Percentiles rank a stretch among this genome's conserved stretches.
Conservation (phyloP, 495 filamentous ascomycete genomes). For the Bacidia rubella region DNA sequence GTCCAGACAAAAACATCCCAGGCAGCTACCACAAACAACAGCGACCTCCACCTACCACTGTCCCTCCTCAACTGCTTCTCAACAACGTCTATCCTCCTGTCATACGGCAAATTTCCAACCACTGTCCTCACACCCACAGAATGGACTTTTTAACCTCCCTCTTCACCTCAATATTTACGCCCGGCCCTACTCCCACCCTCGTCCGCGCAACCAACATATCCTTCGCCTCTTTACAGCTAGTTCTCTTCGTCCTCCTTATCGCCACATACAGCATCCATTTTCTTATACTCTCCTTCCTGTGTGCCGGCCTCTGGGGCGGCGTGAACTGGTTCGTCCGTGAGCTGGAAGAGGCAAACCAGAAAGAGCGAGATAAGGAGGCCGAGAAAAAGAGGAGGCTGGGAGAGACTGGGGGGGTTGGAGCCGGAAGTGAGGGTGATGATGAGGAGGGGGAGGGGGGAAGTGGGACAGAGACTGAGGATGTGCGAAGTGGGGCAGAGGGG, state of each 20-base stretch:
- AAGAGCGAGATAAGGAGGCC: conserved; percentile 47
- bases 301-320: conserved; percentile 70
- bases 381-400: conserved; percentile 24
- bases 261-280: conserved; percentile 86
- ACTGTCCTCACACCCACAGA: conserved; percentile 12
- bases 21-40: too few relatives aligned
- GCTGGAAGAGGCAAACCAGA: conserved; percentile 48
- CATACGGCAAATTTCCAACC: too few relatives aligned
- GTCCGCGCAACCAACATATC: conserved; percentile 80
- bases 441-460: conserved; percentile 25
- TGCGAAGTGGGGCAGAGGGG: conserved; percentile 1
- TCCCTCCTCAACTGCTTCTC: too few relatives aligned
- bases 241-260: conserved; percentile 62
- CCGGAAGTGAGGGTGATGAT: conserved; percentile 23
- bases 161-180: conserved; percentile 83
- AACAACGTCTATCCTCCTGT: too few relatives aligned
- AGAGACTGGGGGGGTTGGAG: conserved; percentile 18
- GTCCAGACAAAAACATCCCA: too few relatives aligned
- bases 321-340: conserved; percentile 96
- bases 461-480: conserved; percentile 38
- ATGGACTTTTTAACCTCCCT: conserved; percentile 81
- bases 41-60: too few relatives aligned
- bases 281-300: conserved; percentile 60
- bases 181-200: conserved; percentile 76
- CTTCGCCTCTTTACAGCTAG: conserved; percentile 70